A percentile compares a stretch with the other conserved stretches of the same genome.
These are phyloP conservation scores for Diplotaxis tenuifolia DNA, from an alignment of 345 rosid genomes.

Conservation along the genomic window DNA sequence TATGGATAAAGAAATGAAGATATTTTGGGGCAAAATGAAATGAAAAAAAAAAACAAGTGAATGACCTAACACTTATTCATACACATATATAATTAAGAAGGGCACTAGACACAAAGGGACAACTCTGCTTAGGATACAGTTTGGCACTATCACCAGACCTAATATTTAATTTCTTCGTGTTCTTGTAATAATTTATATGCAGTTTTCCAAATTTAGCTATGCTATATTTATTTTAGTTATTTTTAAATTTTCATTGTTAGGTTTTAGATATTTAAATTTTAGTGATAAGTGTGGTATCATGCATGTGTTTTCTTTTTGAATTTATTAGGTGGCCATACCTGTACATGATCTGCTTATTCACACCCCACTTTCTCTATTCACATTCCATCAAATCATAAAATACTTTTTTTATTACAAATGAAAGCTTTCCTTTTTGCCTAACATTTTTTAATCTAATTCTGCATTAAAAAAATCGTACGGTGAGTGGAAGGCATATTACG, in stretches of 20 bases:
- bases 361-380: constrained; percentile 34
- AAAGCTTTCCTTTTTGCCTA: background rate
- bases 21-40: constrained; percentile 5
- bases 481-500: background rate
- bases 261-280: constrained; percentile 16
- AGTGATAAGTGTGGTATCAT: constrained; percentile 36
- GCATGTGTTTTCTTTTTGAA: constrained; percentile 38
- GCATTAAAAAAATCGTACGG: background rate
- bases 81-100: constrained; percentile 14
- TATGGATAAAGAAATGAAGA: constrained; percentile 25
- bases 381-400: constrained; percentile 8
- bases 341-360: constrained; percentile 32
- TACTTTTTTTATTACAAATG: background rate
- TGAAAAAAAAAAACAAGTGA: constrained; percentile 1
- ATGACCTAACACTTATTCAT: constrained; percentile 15
- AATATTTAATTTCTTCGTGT: constrained; percentile 20
- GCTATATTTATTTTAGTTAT: background rate
- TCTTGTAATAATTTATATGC: constrained; percentile 20
- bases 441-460: background rate
- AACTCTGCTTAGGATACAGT: constrained; percentile 24
- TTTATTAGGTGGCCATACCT: constrained; percentile 40
- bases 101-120: constrained; percentile 31
- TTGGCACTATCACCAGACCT: constrained; percentile 37
- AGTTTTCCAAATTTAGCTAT: constrained; percentile 11
- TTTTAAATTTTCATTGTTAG: constrained; percentile 2